A percentile compares a stretch with the other conserved stretches of the same genome.
Conservation (phyloP, 73 alveolate species). For the Paramecium primaurelia region DNA sequence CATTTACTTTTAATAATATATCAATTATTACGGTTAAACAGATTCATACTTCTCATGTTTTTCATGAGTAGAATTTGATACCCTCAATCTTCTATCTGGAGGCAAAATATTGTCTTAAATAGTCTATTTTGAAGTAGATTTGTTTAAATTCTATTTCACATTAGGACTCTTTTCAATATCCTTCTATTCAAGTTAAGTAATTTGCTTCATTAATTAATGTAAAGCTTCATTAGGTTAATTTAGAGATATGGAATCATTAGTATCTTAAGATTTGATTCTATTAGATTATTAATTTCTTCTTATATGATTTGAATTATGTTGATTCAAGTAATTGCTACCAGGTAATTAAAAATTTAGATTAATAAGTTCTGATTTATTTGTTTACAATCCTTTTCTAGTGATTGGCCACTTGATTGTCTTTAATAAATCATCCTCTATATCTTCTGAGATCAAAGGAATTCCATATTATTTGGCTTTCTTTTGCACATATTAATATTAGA, state of each 20-base stretch:
- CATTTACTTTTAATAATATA: background rate
- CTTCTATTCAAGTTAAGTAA: constrained; percentile 21
- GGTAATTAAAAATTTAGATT: constrained; percentile 17
- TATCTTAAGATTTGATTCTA: constrained; percentile 20
- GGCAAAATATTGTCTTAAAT: background rate
- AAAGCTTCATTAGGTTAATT: constrained; percentile 31
- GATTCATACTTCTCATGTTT: constrained; percentile 16
- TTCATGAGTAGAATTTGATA: constrained; percentile 28
- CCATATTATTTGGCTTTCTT: constrained; percentile 12
- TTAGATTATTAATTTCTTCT: constrained; percentile 12
- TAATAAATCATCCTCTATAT: background rate
- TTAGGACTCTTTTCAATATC: background rate
- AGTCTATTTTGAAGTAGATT: constrained; percentile 3
- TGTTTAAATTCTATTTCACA: background rate
- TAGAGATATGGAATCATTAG: background rate
- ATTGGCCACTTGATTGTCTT: constrained; percentile 49
- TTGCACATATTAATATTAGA: background rate
- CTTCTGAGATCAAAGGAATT: background rate
- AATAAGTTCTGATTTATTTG: constrained; percentile 12
- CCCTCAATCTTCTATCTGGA: constrained; percentile 33
- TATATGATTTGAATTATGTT: constrained; percentile 17
- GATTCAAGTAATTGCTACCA: constrained; percentile 29
- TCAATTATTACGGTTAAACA: background rate
- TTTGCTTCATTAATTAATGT: constrained; percentile 23
- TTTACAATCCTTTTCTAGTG: background rate